phyloP scores from a whole-genome alignment of 2,329 filamentous ascomycete species.

The Dendryphion nanum region DNA sequence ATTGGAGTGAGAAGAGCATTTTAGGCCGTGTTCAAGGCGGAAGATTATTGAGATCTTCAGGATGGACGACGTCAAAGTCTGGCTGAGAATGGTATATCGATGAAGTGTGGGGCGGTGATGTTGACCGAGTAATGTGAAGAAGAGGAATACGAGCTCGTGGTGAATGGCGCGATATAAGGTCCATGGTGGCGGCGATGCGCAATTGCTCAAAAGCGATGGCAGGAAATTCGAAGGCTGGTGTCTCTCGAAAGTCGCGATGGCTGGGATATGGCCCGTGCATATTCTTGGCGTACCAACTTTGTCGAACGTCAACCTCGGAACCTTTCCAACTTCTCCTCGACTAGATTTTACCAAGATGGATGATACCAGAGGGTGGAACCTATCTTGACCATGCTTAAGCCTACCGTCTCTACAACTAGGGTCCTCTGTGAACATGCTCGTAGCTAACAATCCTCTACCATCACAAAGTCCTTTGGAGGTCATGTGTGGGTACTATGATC shows the following conservation, averaged over 20 bases:
- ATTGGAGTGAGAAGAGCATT: slow-evolving; percentile 27
- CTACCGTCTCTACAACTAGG: too few relatives aligned
- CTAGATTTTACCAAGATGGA: too few relatives aligned
- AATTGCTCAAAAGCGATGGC: slow-evolving; percentile 20
- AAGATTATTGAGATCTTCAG: neutral
- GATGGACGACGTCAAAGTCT: neutral
- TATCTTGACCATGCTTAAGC: too few relatives aligned
- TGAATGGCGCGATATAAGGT: slow-evolving; percentile 14
- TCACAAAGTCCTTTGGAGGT: too few relatives aligned
- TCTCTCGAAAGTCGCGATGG: slow-evolving; percentile 8
- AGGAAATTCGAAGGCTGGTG: slow-evolving; percentile 31
- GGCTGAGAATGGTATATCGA: slow-evolving; percentile 3
- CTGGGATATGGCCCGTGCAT: slow-evolving; percentile 20
- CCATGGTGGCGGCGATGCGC: slow-evolving; percentile 16
- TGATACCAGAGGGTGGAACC: too few relatives aligned
- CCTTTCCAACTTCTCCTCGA: too few relatives aligned
- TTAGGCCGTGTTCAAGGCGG: slow-evolving; percentile 11
- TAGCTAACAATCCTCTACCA: too few relatives aligned
- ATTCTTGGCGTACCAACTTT: too few relatives aligned
- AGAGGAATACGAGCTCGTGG: slow-evolving; percentile 8
- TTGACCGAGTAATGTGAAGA: slow-evolving; percentile 11
- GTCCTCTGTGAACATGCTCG: too few relatives aligned
- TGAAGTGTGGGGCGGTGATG: slow-evolving; percentile 7
- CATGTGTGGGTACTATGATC: too few relatives aligned
- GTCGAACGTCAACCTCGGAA: too few relatives aligned